Evolutionary conservation across 305 asterid species (phyloP).

Genomic region (Solanum hybrid): DNA sequence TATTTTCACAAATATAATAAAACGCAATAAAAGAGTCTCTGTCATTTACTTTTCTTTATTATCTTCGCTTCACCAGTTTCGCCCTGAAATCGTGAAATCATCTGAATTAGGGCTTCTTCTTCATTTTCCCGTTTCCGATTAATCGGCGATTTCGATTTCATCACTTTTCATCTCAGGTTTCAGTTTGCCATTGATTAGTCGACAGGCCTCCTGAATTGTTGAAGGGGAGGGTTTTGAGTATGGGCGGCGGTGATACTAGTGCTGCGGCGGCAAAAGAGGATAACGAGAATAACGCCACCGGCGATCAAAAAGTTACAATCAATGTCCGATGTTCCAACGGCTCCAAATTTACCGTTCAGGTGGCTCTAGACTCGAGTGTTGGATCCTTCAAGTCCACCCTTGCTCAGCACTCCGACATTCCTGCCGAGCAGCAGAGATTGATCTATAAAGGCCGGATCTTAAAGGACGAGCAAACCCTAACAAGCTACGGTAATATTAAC

Average conservation of each 20-base stretch:
- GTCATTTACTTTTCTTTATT: background rate
- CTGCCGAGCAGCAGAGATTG: constrained; percentile 38
- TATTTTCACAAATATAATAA: background rate
- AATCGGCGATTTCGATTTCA: background rate
- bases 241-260: constrained; percentile 33
- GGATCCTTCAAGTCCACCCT: constrained; percentile 31
- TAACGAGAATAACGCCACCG: background rate
- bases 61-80: background rate
- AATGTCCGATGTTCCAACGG: constrained; percentile 43
- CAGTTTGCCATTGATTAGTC: background rate
- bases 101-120: background rate
- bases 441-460: constrained; percentile 47
- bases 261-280: constrained; percentile 14
- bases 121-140: background rate
- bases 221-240: constrained; percentile 15
- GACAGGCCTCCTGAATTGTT: background rate
- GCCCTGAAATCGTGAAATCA: background rate
- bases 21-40: background rate
- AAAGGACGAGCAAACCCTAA: constrained; percentile 39
- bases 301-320: constrained; percentile 21
- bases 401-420: constrained; percentile 30
- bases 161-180: background rate
- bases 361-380: constrained; percentile 24
- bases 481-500: constrained; percentile 29
- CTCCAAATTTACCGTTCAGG: constrained; percentile 30